These are phyloP conservation scores for Pseudotsuga menziesii DNA, from an alignment of 75 land plant species.

Conservation along the genomic window DNA sequence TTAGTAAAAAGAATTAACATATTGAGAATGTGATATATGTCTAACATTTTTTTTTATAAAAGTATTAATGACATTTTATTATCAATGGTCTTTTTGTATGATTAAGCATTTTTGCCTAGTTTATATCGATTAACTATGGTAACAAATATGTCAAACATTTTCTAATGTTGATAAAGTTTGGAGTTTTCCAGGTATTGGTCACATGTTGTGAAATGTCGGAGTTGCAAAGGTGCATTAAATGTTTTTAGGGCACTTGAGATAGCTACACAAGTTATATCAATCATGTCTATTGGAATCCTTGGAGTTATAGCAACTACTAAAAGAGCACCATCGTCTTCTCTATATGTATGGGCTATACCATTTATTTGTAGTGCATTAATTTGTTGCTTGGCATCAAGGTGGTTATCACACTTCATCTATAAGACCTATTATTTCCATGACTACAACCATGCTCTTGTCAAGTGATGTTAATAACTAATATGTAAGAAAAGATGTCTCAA, in stretches of 20 bases:
- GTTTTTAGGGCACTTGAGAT: slow-evolving; percentile 49
- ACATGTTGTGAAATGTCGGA: slow-evolving; percentile 69
- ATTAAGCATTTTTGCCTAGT: too few species aligned
- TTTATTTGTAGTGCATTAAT: slow-evolving; percentile 46
- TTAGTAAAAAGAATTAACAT: too few species aligned
- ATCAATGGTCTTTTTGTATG: too few species aligned
- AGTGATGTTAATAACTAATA: background rate
- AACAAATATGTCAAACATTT: background rate
- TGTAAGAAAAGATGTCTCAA: too few species aligned
- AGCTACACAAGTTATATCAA: slow-evolving; percentile 43
- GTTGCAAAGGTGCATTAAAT: slow-evolving; percentile 55
- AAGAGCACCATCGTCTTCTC: slow-evolving; percentile 15
- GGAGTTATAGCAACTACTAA: slow-evolving; percentile 65
- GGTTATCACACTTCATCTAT: slow-evolving; percentile 70
- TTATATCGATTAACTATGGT: too few species aligned
- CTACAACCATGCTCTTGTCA: slow-evolving; percentile 68
- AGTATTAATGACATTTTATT: too few species aligned
- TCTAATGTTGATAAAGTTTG: background rate
- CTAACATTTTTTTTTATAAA: too few species aligned
- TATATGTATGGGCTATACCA: slow-evolving; percentile 16
- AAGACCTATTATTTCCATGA: slow-evolving; percentile 91
- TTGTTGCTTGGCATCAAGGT: slow-evolving; percentile 56
- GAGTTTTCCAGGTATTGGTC: slow-evolving; percentile 59
- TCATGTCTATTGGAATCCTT: slow-evolving; percentile 28
- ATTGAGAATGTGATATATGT: too few species aligned